A percentile compares a stretch with the other conserved stretches of the same genome.
Evolutionary conservation across 139 green algal genomes (phyloP).

Genomic region (Picochlorum sp.): DNA sequence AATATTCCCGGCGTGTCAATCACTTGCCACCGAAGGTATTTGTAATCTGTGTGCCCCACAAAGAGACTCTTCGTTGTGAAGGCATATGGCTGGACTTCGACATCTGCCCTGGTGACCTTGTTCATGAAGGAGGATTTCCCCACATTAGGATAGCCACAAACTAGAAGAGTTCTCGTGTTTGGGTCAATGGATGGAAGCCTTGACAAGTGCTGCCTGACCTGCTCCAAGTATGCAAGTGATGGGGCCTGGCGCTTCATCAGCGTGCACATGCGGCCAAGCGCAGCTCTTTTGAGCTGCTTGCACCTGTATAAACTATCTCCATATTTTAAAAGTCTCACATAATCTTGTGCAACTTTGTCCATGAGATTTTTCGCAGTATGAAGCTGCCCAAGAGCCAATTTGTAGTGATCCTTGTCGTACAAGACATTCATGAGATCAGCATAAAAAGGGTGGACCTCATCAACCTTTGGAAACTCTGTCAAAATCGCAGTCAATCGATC

Average conservation of each 20-base stretch:
- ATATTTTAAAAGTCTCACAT: slow-evolving; percentile 97
- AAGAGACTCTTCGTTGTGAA: slow-evolving; percentile 97
- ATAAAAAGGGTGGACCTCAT: slow-evolving; percentile 99
- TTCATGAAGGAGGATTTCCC: slow-evolving; percentile 98
- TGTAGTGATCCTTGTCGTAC: slow-evolving; percentile 99
- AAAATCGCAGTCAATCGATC: slow-evolving; percentile 88
- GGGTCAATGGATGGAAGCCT: slow-evolving; percentile 96
- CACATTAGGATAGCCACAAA: slow-evolving; percentile 98
- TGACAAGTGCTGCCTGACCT: slow-evolving; percentile 98
- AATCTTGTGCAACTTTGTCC: slow-evolving; percentile 91
- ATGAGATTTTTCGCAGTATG: slow-evolving; percentile 89
- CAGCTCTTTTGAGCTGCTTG: slow-evolving; percentile 96
- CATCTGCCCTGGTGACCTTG: slow-evolving; percentile 90
- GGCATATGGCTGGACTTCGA: slow-evolving; percentile 96
- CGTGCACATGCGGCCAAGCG: slow-evolving; percentile 97
- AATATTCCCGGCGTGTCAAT: slow-evolving; percentile 98
- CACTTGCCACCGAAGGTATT: slow-evolving; percentile 88
- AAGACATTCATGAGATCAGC: slow-evolving; percentile 97
- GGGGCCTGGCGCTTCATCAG: slow-evolving; percentile 94
- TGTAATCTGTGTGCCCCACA: slow-evolving; percentile 98
- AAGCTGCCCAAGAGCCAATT: slow-evolving; percentile 96
- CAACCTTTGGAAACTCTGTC: slow-evolving; percentile 95
- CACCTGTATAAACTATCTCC: slow-evolving; percentile 97
- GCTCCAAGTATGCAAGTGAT: slow-evolving; percentile 92
- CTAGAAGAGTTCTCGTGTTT: slow-evolving; percentile 90